Evolutionary conservation across 2,329 filamentous ascomycete species (phyloP).

Genomic region (Xylariaceae sp.): DNA sequence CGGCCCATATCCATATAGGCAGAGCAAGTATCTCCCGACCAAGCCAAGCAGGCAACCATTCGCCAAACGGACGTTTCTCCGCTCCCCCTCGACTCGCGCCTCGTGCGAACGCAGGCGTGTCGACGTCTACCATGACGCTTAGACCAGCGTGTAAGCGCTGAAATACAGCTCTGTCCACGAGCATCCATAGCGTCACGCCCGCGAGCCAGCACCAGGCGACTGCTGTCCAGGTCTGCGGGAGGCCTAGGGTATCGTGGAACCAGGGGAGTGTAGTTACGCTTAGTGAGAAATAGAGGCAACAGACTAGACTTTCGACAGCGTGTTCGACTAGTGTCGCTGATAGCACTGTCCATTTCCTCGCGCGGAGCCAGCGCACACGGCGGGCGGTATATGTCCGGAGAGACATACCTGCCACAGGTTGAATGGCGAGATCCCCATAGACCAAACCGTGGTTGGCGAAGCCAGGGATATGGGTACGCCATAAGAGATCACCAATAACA

Average conservation of each 20-base stretch:
- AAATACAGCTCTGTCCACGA: conserved; percentile 69
- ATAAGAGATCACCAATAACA: conserved; percentile 85
- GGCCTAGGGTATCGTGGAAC: conserved; percentile 46
- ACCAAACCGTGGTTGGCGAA: conserved; percentile 78
- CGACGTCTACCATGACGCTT: conserved; percentile 62
- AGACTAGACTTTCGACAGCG: conserved; percentile 82
- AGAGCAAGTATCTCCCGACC: conserved; percentile 76
- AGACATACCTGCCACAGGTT: conserved; percentile 80
- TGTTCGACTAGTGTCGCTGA: conserved; percentile 88
- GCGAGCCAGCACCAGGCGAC: conserved; percentile 61
- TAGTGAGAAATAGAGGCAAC: conserved; percentile 73
- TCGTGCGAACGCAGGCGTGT: conserved; percentile 70
- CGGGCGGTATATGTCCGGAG: conserved; percentile 71
- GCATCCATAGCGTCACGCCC: conserved; percentile 65
- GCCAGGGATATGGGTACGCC: conserved; percentile 60
- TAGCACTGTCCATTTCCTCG: conserved; percentile 89
- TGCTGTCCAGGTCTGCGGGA: conserved; percentile 61
- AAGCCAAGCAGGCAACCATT: conserved; percentile 80
- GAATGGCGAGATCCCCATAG: conserved; percentile 79
- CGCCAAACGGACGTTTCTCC: conserved; percentile 51
- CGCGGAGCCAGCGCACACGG: conserved; percentile 82
- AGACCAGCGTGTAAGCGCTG: conserved; percentile 65
- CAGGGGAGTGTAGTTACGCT: conserved; percentile 68
- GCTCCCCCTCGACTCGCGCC: conserved; percentile 37
- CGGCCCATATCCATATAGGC: conserved; percentile 86